Base-by-base conservation (phyloP, 2,329 filamentous ascomycete species). In the Diaporthe humulicola region DNA sequence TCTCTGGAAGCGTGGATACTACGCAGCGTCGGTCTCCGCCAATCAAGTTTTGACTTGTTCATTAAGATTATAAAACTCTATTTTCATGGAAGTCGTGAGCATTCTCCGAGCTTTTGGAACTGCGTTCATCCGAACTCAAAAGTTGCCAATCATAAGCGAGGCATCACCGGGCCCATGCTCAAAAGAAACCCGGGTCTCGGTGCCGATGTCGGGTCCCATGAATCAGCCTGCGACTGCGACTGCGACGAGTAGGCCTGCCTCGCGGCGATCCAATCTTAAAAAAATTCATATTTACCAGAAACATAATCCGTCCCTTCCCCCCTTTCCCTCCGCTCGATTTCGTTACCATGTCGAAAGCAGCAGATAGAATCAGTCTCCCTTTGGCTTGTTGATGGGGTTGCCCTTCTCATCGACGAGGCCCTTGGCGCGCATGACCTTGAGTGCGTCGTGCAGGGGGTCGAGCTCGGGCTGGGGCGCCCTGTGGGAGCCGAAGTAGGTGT, bases 401-500 rank as follows among this genome's bases (percentile, higher is more conserved):
- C 84, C 85, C 70, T 85, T 80, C 78, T 87, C 84, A 42, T 87
- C 86, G 1, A 86, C 83, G 4, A 87, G 80, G 0, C 85, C 85
- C 79, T 86, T 86, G 70, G 81, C 84, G 22, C 81, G 82, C 85
- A 87, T 87, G 71, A 84, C 85, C 73, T 80, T 82, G 66, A 87
- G 78, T 1, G 85, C 84, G 3, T 87, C 85, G 77, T 85, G 84
- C 9, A 87, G 83, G 30, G 85, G 85, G 57, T 87, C 86, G 12
- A 87, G 81, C 71, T 83, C 81, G 5, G 85, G 85, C 58, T 81
- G 79, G n/a, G 85, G 86, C n/a, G 83, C 80, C 60, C 84, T 79
- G 80, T 87, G 85, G 17, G 86, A 87, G 78, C 83, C 82, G 76
- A 85, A 87, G 78, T 84, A 86, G 79, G 70, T 82, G 78, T 87